Conservation (phyloP, 306 rosid genomes). For the barrel medic (Medicago truncatula) region DNA sequence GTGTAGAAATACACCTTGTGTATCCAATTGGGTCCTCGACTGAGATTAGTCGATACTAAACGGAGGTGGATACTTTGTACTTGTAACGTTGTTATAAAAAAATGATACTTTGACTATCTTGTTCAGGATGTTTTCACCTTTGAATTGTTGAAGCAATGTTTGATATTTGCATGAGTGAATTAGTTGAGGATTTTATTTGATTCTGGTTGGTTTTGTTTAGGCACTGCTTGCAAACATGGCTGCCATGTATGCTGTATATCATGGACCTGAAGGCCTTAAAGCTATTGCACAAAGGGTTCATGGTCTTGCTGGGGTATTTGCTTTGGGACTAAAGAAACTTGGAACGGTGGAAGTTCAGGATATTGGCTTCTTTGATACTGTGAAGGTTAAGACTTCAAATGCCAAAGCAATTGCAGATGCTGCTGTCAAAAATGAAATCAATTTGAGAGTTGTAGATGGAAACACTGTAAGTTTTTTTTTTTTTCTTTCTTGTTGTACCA, state of each 20-base stretch:
- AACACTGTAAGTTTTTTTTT: conserved; percentile 66
- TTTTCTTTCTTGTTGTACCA: conserved; percentile 13
- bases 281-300: conserved; percentile 82
- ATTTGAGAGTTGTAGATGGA: conserved; percentile 77
- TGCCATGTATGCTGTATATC: conserved; percentile 98
- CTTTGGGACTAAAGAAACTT: conserved; percentile 90
- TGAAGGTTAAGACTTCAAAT: conserved; percentile 74
- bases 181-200: conserved; percentile 41
- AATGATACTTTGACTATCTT: conserved; percentile 1
- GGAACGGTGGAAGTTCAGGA: conserved; percentile 90
- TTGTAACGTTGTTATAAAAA: neutral
- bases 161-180: conserved; percentile 30
- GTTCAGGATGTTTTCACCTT: conserved; percentile 8
- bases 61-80: neutral
- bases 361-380: conserved; percentile 95
- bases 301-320: conserved; percentile 92
- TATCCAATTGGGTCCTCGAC: neutral
- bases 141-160: conserved; percentile 16
- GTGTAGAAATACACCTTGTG: neutral
- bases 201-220: conserved; percentile 50
- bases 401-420: conserved; percentile 76
- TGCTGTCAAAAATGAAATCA: conserved; percentile 73
- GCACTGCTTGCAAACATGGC: conserved; percentile 99
- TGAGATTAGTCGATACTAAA: neutral
- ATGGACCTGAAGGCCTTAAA: conserved; percentile 97